Base-by-base conservation (phyloP, 768 basidiomycete species). In the Suillus placidus region DNA sequence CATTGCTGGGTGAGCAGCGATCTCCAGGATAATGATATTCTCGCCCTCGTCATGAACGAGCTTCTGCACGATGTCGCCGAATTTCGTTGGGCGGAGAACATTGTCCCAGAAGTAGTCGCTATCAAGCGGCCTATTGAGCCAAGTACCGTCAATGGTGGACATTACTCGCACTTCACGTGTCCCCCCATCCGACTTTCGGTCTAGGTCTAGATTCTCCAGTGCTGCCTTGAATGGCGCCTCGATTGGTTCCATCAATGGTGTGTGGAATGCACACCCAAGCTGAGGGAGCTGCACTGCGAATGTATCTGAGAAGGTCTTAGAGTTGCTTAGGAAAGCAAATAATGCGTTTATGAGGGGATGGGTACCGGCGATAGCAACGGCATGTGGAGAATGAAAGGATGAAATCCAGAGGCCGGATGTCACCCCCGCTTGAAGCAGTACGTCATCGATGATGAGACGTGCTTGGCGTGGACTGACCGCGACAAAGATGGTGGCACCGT, bases 321-420 rank as follows among this genome's bases (percentile, higher is more conserved):
- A 70, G 35, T 69, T 64, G 16, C 75, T 76, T 40, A 76, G 68
- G 58, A 60, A 60, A 16, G 72, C 71, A 14, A 76, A 70, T n/a
- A 80, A 60, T 6, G 71, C 72, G n/a, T 79, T 74, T 60, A 80
- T 68, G 14, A 76, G 72, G 38, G 74, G 70, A 20, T 74, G 71
- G 20, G 57, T 66, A 26, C 79, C 79, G 5, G 78, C 76, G 20
- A 79, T 68, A 4, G 78, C 77, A 45, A 79, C 77, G n/a, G 79
- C 76, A 14, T 78, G 74, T 52, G 76, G 75, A 20, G 77, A 79
- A 63, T 79, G 79, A 68, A 79, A 74, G 56, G 78, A 76, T 35
- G 75, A 77, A 13, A 79, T 73, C 73, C 77, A 79, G 47, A 80
- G 40, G 38, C 79, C 73, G 42, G 66, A 68, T 20, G 69, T 64